phyloP scores from a whole-genome alignment of 495 filamentous ascomycete genomes.

The Delitschia confertaspora region DNA sequence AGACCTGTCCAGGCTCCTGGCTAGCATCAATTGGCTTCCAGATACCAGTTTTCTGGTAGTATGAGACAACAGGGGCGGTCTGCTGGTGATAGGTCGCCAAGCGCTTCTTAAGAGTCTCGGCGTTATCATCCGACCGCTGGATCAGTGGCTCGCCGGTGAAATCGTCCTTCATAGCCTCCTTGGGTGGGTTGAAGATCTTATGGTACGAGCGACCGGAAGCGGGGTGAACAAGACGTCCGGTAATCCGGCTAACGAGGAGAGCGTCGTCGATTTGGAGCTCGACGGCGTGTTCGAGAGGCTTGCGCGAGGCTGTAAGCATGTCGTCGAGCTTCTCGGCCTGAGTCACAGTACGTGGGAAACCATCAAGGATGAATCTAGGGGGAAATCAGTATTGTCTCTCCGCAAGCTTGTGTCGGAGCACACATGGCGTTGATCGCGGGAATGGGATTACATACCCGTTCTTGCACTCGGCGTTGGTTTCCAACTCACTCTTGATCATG shows the following conservation, averaged over 20 bases:
- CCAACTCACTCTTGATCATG: constrained; percentile 97
- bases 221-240: constrained; percentile 90
- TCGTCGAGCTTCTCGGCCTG: constrained; percentile 90
- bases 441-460: constrained; percentile 59
- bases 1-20: constrained; percentile 92
- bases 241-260: constrained; percentile 90
- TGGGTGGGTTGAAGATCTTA: constrained; percentile 97
- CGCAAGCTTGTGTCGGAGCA: not conserved
- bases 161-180: constrained; percentile 88
- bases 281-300: constrained; percentile 83
- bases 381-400: constrained; percentile 4
- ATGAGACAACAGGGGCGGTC: constrained; percentile 82
- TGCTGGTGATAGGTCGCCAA: constrained; percentile 88
- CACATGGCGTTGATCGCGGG: not conserved
- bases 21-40: constrained; percentile 95
- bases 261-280: constrained; percentile 95
- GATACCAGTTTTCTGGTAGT: constrained; percentile 95
- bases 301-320: constrained; percentile 66
- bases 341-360: constrained; percentile 91
- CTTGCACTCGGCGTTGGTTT: constrained; percentile 89
- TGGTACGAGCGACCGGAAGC: constrained; percentile 95
- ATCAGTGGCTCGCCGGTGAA: constrained; percentile 93
- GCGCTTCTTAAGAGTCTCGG: constrained; percentile 92
- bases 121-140: constrained; percentile 95
- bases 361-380: constrained; percentile 94